Base-by-base conservation (phyloP, 192 early-diverging fungal genomes). In the Gryganskiella cystojenkinii region DNA sequence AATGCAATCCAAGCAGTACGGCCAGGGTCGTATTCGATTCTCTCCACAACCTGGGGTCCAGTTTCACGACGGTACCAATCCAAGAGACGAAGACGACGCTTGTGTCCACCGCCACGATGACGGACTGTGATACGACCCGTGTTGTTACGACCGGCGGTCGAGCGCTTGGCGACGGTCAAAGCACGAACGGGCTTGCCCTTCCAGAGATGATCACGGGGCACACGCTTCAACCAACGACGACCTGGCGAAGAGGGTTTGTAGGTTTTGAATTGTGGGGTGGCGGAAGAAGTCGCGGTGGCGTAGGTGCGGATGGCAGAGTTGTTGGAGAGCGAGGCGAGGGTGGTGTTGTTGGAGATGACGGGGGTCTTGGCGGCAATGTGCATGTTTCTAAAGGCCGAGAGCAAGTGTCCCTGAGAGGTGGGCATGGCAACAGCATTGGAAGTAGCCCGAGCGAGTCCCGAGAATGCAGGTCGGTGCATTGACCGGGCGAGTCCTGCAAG, bases 21-120 rank as follows among this genome's bases (percentile, higher is more conserved):
- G 67, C 95, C 95, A 34, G 97, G 97, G 74, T 99, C 97, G 70
- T 96, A 95, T 82, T 99, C 97, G 30, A 96, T 82, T n/a, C 97
- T 87, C 47, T 95, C 82, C 11, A 99, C 95, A 59, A 90, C 80
- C 57, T 95, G 94, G 13, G 86, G 82, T 1, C 94, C 95, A 0
- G 89, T 80, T 61, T 88, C 87, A 35, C 57, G 67, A 66, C 97
- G 93, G 67, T 85, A 76, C 82, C 95, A 99, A 67, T 99, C 97
- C 13, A 99, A 86, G 31, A 91, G 76, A 53, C 96, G 88, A 68
- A 97, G 88, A 46, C 94, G 89, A 45, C 92, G 88, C 78, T 95
- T 95, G 75, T 93, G 93, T 25, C 97, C 97, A 33, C 96, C 97
- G 37, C 97, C 97, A 46, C 94, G 92, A 71, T 96, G 94, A 15